These are phyloP conservation scores for Penicillium griseofulvum DNA, from an alignment of 2,329 filamentous ascomycete species.

Conservation along the genomic window DNA sequence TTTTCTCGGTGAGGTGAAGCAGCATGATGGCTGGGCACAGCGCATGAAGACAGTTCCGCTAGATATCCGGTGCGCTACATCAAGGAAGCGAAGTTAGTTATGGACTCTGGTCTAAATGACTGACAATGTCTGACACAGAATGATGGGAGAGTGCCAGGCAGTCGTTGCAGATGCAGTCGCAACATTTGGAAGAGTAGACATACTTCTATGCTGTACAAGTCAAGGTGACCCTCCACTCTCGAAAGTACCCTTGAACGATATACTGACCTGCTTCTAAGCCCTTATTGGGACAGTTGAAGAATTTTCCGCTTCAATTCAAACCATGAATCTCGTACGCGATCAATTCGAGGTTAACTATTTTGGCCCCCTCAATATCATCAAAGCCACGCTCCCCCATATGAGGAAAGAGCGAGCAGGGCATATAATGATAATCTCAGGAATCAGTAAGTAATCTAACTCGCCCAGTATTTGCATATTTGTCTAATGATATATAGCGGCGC, in stretches of 20 bases:
- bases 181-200: slow-evolving; percentile 82
- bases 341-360: slow-evolving; percentile 97
- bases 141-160: slow-evolving; percentile 71
- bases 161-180: slow-evolving; percentile 83
- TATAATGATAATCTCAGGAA: slow-evolving; percentile 83
- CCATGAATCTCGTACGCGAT: slow-evolving; percentile 76
- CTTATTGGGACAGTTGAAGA: slow-evolving; percentile 91
- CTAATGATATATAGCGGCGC: slow-evolving; percentile 57
- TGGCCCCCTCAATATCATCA: slow-evolving; percentile 93
- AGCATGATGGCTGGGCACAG: slow-evolving; percentile 76
- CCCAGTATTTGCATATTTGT: not conserved
- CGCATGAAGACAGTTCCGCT: slow-evolving; percentile 64
- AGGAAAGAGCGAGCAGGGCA: slow-evolving; percentile 80
- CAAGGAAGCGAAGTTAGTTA: not conserved
- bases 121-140: slow-evolving; percentile 37
- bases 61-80: slow-evolving; percentile 50
- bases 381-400: slow-evolving; percentile 76
- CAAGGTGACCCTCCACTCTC: slow-evolving; percentile 58
- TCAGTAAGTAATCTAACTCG: slow-evolving; percentile 51
- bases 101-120: not conserved
- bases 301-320: slow-evolving; percentile 68
- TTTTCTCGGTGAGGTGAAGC: slow-evolving; percentile 64
- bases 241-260: not conserved
- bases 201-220: slow-evolving; percentile 83
- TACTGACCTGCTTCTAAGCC: slow-evolving; percentile 49